Evolutionary conservation across 805 yeast species (phyloP), one percentile per base, ranked within the genome.

Genomic region (Candida glaebosa): DNA sequence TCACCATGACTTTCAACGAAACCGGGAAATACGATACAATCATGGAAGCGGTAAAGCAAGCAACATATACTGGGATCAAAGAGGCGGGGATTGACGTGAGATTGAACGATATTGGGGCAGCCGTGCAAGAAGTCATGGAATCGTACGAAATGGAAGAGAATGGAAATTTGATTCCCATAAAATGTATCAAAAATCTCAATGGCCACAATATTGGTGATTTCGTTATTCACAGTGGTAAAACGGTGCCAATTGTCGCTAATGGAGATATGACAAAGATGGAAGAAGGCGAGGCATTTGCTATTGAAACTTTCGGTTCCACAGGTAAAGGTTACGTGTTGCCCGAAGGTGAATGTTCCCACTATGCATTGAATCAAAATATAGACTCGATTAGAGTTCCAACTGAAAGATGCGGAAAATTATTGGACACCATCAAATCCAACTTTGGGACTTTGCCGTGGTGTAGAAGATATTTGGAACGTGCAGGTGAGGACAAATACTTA

Each of bases 381-480:
- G 60, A 49, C 56, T 53, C 53, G 42, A 40, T 60, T 31, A 40
- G 44, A n/a, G 69, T 79, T 4, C 78, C 85, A 3, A 58, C 84
- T 10, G 80, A 76, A 50, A 75, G 81, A 51, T 91, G 97, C 18
- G 83, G 80, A 60, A 71, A 76, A 34, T 69, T 93, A 49, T 66
- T 88, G 47, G 68, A 72, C 37, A 73, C 81, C 9, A 93, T 93
- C 54, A 82, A 88, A 58, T 71, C 76, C 42, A 79, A 86, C 53
- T 93, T 93, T 58, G 97, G 98, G 34, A 88, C 98, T 0, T 72
- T 93, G 51, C 98, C 99, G 3, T 93, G 90, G 79, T 93, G 99
- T 69, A 83, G 97, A 53, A 76, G 99, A 54, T 93, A 93, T 60
- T 71, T 93, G 58, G 99, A 93, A 58, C 76, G 95, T 50, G 56